phyloP scores from a whole-genome alignment of 23 red algal genomes.

The Gracilariopsis chorda region DNA sequence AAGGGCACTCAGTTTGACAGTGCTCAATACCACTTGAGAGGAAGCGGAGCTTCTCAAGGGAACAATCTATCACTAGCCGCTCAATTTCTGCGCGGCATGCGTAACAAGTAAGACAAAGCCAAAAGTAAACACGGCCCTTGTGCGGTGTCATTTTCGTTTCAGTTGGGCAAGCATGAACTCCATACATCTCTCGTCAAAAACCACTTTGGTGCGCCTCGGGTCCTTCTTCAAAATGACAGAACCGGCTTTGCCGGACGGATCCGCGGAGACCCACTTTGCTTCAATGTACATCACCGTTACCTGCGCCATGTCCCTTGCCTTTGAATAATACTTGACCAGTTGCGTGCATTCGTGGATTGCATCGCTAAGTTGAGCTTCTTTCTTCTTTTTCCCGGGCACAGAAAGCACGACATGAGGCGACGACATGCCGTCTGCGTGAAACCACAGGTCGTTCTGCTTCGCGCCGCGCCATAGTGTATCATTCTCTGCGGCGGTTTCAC shows the following conservation, averaged over 20 bases:
- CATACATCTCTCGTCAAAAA: conserved; percentile 25
- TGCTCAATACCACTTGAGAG: too few relatives aligned
- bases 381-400: conserved; percentile 17
- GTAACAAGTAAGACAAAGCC: too few relatives aligned
- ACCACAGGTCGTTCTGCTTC: conserved; percentile 84
- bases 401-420: conserved; percentile 76
- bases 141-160: not conserved
- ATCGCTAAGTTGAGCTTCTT: conserved; percentile 13
- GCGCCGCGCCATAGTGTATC: conserved; percentile 49
- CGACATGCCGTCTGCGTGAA: conserved; percentile 68
- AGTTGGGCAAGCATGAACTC: not conserved
- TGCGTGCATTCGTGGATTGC: conserved; percentile 55
- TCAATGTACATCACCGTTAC: conserved; percentile 63
- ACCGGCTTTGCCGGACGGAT: conserved; percentile 3
- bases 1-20: too few relatives aligned
- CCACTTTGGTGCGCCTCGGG: not conserved
- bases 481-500: conserved; percentile 82
- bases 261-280: conserved; percentile 72
- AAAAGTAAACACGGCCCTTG: too few relatives aligned
- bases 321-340: conserved; percentile 82
- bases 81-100: too few relatives aligned
- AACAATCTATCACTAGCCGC: too few relatives aligned
- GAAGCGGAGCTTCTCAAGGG: too few relatives aligned
- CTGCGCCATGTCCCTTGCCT: conserved; percentile 29
- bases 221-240: conserved; percentile 21